Evolutionary conservation across 2,329 filamentous ascomycete genomes (phyloP).

Genomic region (Alternaria brassicicola): DNA sequence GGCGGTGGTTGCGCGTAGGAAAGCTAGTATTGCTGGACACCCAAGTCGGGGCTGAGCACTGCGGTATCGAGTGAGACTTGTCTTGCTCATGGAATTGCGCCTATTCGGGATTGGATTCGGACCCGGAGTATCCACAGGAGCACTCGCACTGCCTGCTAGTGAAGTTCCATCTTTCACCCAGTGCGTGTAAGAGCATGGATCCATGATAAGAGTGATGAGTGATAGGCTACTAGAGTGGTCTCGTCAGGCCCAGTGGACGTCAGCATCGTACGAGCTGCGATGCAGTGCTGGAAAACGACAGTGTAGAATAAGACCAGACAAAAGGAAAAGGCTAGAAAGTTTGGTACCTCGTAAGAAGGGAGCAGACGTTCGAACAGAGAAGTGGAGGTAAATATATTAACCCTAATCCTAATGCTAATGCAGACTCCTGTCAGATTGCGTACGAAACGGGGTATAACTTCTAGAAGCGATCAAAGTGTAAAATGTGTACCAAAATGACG

Average conservation of each 20-base stretch:
- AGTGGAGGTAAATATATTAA: background rate
- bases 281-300: background rate
- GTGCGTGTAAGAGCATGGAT: background rate
- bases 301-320: background rate
- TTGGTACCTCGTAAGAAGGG: background rate
- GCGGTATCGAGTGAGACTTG: background rate
- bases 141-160: background rate
- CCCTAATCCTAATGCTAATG: background rate
- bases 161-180: background rate
- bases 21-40: background rate
- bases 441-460: constrained; percentile 2
- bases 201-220: background rate
- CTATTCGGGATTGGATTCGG: background rate
- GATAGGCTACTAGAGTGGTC: background rate
- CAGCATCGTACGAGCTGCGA: background rate
- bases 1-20: background rate
- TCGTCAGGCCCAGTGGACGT: background rate
- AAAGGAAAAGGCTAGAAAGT: background rate
- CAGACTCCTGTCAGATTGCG: background rate
- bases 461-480: background rate
- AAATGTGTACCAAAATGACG: background rate
- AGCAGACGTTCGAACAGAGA: background rate
- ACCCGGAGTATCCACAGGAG: background rate
- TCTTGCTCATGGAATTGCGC: background rate
- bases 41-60: background rate